A percentile compares a stretch with the other conserved stretches of the same genome.
These are phyloP conservation scores for Sorghum bicolor DNA, from an alignment of 176 grass and related monocot species.

Conservation along the genomic window Sorghum_bicolor_NCBIv3 NC_012871.2:61155501-61156000, in stretches of 20 bases:
- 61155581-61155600: background rate
- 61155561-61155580: background rate
- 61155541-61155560: too few relatives aligned
- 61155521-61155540: too few relatives aligned
- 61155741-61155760: background rate
- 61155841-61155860: slow-evolving; percentile 10
- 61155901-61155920: background rate
- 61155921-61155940: background rate
- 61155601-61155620: background rate
- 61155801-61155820: slow-evolving; percentile 19
- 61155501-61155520: too few relatives aligned
- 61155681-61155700: background rate
- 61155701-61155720: too few relatives aligned
- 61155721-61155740: background rate
- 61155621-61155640: background rate
- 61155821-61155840: slow-evolving; percentile 15
- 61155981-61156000: background rate
- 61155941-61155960: too few relatives aligned
- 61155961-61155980: too few relatives aligned
- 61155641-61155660: background rate
- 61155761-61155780: slow-evolving; percentile 15
- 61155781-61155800: slow-evolving; percentile 8
- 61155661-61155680: background rate
- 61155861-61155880: background rate
- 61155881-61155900: background rate